These are phyloP conservation scores for Botrytis tulipae DNA, from an alignment of 2,329 filamentous ascomycete genomes.

Conservation along the genomic window DNA sequence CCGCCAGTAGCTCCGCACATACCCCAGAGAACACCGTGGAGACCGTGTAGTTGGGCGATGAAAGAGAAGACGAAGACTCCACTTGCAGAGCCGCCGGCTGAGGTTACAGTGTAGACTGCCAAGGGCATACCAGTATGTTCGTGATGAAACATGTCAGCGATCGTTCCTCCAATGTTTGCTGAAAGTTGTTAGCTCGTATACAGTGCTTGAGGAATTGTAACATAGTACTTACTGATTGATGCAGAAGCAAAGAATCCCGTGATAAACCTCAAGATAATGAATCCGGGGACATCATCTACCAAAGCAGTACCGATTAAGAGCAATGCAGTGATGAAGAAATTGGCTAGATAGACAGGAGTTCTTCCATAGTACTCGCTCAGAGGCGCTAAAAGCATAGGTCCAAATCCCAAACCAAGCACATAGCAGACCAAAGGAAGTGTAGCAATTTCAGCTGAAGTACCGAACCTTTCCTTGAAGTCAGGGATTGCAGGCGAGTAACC, in stretches of 20 bases:
- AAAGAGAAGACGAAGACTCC: constrained; percentile 33
- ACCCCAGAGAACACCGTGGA: constrained; percentile 23
- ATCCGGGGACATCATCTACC: constrained; percentile 48
- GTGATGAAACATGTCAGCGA: constrained; percentile 45
- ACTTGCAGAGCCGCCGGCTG: constrained; percentile 39
- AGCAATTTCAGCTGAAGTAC: constrained; percentile 11
- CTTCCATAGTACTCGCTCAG: constrained; percentile 60
- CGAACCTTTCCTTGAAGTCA: neutral
- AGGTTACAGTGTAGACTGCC: constrained; percentile 13
- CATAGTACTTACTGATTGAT: constrained; percentile 11
- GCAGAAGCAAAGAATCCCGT: constrained; percentile 46
- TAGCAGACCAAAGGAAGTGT: constrained; percentile 38
- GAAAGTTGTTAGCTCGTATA: neutral
- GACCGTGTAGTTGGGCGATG: constrained; percentile 17
- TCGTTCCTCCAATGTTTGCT: constrained; percentile 42
- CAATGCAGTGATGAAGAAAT: constrained; percentile 52
- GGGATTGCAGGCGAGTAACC: constrained; percentile 8
- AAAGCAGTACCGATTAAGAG: constrained; percentile 63
- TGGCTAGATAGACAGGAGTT: constrained; percentile 42
- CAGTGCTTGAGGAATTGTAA: neutral
- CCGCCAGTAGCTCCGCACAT: constrained; percentile 21
- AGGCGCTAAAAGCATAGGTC: constrained; percentile 59
- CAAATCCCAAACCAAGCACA: constrained; percentile 61
- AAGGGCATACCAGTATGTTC: constrained; percentile 18
- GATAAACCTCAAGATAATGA: constrained; percentile 49